Evolutionary conservation across 768 basidiomycete genomes (phyloP), one percentile per base, ranked within the genome.

Genomic region (Xerocomellus amylosporus): DNA sequence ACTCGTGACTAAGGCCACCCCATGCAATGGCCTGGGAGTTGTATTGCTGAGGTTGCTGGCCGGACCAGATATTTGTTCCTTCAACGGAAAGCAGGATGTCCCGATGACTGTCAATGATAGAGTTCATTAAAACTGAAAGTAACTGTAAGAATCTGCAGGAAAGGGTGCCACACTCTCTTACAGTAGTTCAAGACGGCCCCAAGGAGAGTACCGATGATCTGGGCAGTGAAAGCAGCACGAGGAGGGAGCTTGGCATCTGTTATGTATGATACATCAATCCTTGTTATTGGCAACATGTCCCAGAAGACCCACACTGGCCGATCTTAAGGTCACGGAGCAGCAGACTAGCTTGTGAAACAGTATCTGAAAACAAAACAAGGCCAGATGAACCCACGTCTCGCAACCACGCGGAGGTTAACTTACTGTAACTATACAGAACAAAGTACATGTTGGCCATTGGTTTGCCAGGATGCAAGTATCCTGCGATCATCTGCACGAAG

Each of bases 261-360:
- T 1, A 26, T n/a, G 5, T 1, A 26, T n/a, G 5, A 46, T 19
- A 12, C 1, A 38, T 59, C 8, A 76, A 61, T 78, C 73, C 63
- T 77, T 76, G 33, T 72, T 74, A 64, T 67, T 33, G 5, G 19
- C 3, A 37, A 4, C 14, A 45, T 28, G 15, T 7, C 20, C 2
- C 5, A 3, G 8, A 43, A 46, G 17, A 36, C 53, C 4, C 54
- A 63, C 65, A 67, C 56, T 64, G 69, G 53, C 51, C 61, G 22
- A 66, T 77, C 64, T 85, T 86, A 8, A 85, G 72, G 60, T 86
- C 84, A 22, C 81, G 75, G 42, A 84, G 76, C n/a, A 85, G 70
- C 2, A 78, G 72, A 48, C 68, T 67, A 34, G 79, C 79, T 65
- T 84, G 81, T 37, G 72, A 66, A 42, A 77, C 68, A 17, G 79